A percentile compares a stretch with the other conserved stretches of the same genome.
Conservation (phyloP, 2,329 filamentous ascomycete species). For the Coleophoma eucalyptorum region DNA sequence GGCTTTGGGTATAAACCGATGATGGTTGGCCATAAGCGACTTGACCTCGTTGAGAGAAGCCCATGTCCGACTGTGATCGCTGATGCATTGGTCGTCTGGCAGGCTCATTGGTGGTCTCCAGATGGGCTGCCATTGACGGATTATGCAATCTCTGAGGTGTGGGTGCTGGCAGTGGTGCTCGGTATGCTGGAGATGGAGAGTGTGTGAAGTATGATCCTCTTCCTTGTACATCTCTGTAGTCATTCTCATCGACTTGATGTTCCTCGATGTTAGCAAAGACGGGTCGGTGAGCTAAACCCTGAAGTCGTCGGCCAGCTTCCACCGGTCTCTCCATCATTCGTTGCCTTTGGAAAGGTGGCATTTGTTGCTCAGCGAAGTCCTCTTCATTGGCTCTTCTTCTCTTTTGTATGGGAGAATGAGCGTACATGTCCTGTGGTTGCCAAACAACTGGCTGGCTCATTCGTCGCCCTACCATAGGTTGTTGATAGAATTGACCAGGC, state of each 20-base stretch:
- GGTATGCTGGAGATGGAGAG: conserved; percentile 6
- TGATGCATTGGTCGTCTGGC: conserved; percentile 16
- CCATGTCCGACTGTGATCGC: conserved; percentile 25
- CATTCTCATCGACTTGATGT: conserved; percentile 14
- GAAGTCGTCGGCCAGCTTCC: conserved; percentile 8
- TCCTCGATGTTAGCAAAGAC: conserved; percentile 18
- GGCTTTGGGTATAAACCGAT: not conserved
- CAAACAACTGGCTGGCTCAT: conserved; percentile 14
- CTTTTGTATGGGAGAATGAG: conserved; percentile 13
- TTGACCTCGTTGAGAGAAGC: conserved; percentile 8
- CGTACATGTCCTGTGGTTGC: conserved; percentile 3
- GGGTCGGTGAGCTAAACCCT: conserved; percentile 12
- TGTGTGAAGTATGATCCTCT: conserved; percentile 5
- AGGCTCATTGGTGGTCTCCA: conserved; percentile 12
- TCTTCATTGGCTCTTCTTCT: conserved; percentile 13
- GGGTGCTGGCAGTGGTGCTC: conserved; percentile 17
- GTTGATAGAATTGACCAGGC: conserved; percentile 5
- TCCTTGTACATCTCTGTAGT: not conserved
- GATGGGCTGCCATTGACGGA: conserved; percentile 18
- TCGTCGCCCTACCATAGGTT: conserved; percentile 7
- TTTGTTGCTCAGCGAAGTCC: not conserved
- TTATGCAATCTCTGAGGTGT: conserved; percentile 16
- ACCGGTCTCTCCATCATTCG: conserved; percentile 3
- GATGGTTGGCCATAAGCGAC: conserved; percentile 2
- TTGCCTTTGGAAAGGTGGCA: conserved; percentile 1